These are phyloP conservation scores for Rubia occidens DNA, from an alignment of 305 asterid genomes.

Conservation along the genomic window DNA sequence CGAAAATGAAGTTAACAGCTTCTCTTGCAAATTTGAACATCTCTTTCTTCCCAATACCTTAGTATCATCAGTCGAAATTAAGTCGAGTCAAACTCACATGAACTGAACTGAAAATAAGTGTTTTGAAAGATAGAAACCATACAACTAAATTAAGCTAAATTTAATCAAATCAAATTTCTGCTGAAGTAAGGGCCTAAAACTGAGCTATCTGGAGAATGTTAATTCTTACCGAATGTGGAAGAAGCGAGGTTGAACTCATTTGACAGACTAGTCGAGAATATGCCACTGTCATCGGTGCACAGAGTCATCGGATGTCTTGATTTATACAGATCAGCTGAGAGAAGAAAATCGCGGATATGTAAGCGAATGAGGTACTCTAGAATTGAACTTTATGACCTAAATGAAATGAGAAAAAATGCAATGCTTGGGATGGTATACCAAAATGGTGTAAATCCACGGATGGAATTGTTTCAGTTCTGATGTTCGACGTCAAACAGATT, in stretches of 20 bases:
- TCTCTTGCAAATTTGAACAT: constrained; percentile 21
- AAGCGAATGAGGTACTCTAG: background rate
- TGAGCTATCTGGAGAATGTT: background rate
- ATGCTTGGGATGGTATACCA: constrained; percentile 40
- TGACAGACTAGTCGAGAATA: constrained; percentile 25
- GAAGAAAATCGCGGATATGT: background rate
- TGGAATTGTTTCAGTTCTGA: constrained; percentile 64
- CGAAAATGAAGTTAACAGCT: constrained; percentile 22
- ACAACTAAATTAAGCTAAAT: too few relatives aligned
- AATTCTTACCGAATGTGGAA: constrained; percentile 18
- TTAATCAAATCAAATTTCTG: too few relatives aligned
- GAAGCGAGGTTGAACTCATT: constrained; percentile 21
- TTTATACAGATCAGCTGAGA: constrained; percentile 19
- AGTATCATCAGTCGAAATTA: background rate
- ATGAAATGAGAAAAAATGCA: background rate
- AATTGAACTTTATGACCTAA: background rate
- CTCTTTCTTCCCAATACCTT: constrained; percentile 24
- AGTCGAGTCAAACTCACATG: background rate
- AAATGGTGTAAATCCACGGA: constrained; percentile 86
- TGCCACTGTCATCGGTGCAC: constrained; percentile 24
- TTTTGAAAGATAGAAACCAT: too few relatives aligned
- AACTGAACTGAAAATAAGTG: too few relatives aligned
- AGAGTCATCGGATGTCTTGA: constrained; percentile 20
- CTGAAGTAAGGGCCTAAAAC: background rate
- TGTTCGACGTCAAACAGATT: constrained; percentile 87